Base-by-base conservation (phyloP, 441 rosid genomes). In the Croton setiger region DNA sequence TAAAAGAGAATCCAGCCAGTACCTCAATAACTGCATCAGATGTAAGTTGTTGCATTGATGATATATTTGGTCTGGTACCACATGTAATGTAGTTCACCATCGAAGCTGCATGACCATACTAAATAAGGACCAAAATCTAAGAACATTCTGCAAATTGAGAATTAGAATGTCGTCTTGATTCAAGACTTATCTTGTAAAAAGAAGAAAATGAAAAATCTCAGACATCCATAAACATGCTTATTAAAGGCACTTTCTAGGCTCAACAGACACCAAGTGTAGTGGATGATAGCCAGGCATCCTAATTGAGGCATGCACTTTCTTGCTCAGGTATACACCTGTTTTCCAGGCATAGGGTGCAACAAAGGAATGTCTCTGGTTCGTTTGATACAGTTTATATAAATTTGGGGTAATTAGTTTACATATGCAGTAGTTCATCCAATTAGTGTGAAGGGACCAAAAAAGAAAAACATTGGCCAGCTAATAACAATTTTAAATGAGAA, bases 1-100 rank as follows among this genome's bases (percentile, higher is more conserved):
- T 4, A 31, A 52, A 37, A 54, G 13, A 69, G 35, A 75, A 70
- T 71, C 51, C 56, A 31, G 48, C 57, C 15, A 71, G 45, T 67
- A 91, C 98, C 96, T 94, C 93, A 36, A 91, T 94, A 59, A 90
- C 81, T 76, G 97, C 89, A 78, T 94, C 96, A 13, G 97, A 94
- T 67, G 90, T 88, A 76, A 94, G 89, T 66, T 70, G 80, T 72
- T 86, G 92, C 66, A 79, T 76, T 49, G 70, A 71, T 43, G 96
- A 80, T 23, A 72, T 75, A 39, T 76, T 72, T 68, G 20, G 63
- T 49, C 56, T 78, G 79, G 72, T 72, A 60, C 68, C 88, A 72
- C 88, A 94, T 48, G 97, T 84, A 75, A 94, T 88, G 79, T 47
- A 82, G 70, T 94, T 94, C 79, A 85, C 88, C 97, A 91, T 89